Evolutionary conservation across 768 basidiomycete genomes (phyloP).

Genomic region (Phaeotremella fagi): DNA sequence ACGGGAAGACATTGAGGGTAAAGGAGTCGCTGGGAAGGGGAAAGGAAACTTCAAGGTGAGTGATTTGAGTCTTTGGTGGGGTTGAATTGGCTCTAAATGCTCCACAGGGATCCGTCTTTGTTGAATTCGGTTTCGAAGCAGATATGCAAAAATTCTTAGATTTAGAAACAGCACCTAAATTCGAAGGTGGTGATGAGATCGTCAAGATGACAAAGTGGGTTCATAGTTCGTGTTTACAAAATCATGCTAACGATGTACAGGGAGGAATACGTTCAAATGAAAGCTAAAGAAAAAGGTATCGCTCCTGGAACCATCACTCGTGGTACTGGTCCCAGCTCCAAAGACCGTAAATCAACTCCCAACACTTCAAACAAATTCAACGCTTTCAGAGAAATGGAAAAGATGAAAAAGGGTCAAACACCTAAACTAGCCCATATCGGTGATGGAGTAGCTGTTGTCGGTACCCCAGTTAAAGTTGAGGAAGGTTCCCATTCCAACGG

Average conservation of each 20-base stretch:
- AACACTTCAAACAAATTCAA: conserved; percentile 38
- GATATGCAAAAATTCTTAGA: conserved; percentile 70
- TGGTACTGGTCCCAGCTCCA: conserved; percentile 1
- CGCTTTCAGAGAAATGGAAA: conserved; percentile 48
- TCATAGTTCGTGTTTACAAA: no score
- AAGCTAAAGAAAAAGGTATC: conserved; percentile 89
- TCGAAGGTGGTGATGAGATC: conserved; percentile 65
- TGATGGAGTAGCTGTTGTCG: conserved; percentile 28
- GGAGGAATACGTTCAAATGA: conserved; percentile 87
- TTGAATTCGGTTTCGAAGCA: conserved; percentile 71
- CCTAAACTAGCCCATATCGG: conserved; percentile 31
- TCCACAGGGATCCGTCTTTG: conserved; percentile 79
- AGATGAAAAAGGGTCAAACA: conserved; percentile 30
- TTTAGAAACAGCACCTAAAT: conserved; percentile 74
- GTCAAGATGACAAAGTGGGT: conserved; percentile 81
- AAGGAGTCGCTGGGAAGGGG: conserved; percentile 26
- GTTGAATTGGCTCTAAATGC: conserved; percentile 1
- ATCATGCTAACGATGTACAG: no score
- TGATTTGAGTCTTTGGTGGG: neutral
- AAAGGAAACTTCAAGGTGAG: conserved; percentile 78
- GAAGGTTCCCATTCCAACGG: conserved; percentile 6
- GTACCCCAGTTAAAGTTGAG: conserved; percentile 5
- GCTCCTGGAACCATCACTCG: conserved; percentile 30
- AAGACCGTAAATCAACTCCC: neutral
- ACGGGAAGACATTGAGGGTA: conserved; percentile 59